Percentiles rank a stretch among this genome's conserved stretches.
phyloP scores from a whole-genome alignment of 2,329 filamentous ascomycete genomes.

The Trichothecium sympodiale region DNA sequence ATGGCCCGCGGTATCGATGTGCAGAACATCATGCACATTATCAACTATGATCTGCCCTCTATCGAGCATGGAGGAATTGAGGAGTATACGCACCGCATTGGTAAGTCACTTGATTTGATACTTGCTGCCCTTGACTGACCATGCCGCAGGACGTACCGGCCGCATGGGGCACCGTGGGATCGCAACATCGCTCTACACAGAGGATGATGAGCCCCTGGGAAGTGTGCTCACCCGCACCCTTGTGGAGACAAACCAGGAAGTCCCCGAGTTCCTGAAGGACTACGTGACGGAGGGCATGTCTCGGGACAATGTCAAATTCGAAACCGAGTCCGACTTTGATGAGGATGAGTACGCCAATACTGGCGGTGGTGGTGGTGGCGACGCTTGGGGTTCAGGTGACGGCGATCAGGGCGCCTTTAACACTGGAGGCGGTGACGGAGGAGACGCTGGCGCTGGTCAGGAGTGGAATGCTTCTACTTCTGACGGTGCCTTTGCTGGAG shows the following conservation, averaged over 20 bases:
- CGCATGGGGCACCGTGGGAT: conserved; percentile 81
- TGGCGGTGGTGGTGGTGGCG: conserved; percentile 11
- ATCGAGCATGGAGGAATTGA: conserved; percentile 72
- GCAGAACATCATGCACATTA: conserved; percentile 74
- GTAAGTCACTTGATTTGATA: conserved; percentile 33
- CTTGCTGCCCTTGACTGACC: background rate
- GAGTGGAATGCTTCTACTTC: too few species aligned
- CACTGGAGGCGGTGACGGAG: conserved; percentile 4
- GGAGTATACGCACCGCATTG: conserved; percentile 91
- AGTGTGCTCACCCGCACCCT: conserved; percentile 69
- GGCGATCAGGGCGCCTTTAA: too few species aligned
- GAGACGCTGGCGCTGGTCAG: conserved; percentile 8
- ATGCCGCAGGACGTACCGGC: conserved; percentile 65
- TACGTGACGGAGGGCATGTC: conserved; percentile 48
- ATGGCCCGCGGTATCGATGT: conserved; percentile 84
- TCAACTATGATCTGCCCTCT: conserved; percentile 84
- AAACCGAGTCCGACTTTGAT: conserved; percentile 44
- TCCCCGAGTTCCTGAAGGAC: conserved; percentile 71
- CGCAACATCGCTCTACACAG: conserved; percentile 82
- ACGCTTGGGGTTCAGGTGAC: conserved; percentile 4
- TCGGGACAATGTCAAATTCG: conserved; percentile 37
- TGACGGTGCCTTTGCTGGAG: too few species aligned
- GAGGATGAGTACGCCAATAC: conserved; percentile 18
- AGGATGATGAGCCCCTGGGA: conserved; percentile 62
- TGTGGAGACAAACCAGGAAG: conserved; percentile 62